Percentiles rank a stretch among this genome's conserved stretches.
Evolutionary conservation across 768 basidiomycete genomes (phyloP).

Genomic region (Sarcomyxa edulis): DNA sequence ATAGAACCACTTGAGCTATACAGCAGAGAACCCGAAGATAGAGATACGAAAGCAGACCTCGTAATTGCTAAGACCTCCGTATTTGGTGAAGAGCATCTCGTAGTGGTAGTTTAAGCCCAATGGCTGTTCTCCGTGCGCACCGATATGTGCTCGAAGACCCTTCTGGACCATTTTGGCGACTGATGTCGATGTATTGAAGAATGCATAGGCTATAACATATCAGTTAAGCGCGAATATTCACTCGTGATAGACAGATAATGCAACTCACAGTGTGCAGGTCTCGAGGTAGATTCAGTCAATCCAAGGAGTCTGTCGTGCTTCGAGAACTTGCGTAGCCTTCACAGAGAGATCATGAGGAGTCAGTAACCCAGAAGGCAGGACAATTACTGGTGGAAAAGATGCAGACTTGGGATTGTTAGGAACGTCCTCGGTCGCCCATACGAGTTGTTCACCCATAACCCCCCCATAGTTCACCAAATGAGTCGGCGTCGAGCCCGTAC

Average conservation of each 20-base stretch:
- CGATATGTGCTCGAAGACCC: conserved; percentile 60
- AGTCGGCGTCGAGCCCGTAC: conserved; percentile 69
- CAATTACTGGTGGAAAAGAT: too few relatives aligned
- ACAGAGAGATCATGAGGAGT: conserved; percentile 3
- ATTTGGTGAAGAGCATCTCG: conserved; percentile 61
- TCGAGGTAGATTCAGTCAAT: conserved; percentile 53
- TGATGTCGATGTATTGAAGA: conserved; percentile 67
- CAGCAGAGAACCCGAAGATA: neutral
- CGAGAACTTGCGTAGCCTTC: conserved; percentile 57
- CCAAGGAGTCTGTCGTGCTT: conserved; percentile 60
- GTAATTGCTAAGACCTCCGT: conserved; percentile 65
- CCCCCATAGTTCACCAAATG: conserved; percentile 81
- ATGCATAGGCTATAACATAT: conserved; percentile 43
- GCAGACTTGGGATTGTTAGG: conserved; percentile 64
- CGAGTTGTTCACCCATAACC: conserved; percentile 55
- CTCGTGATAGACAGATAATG: neutral
- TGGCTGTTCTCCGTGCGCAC: conserved; percentile 72
- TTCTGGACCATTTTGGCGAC: conserved; percentile 64
- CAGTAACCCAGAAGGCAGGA: too few relatives aligned
- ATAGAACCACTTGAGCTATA: neutral
- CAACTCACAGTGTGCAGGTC: conserved; percentile 52
- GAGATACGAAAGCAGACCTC: conserved; percentile 37
- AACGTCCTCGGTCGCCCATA: conserved; percentile 63
- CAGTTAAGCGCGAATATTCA: neutral
- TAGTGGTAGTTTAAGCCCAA: conserved; percentile 73